Base-by-base conservation (phyloP, 2,329 filamentous ascomycete genomes). In the Phialophora macrospora region DNA sequence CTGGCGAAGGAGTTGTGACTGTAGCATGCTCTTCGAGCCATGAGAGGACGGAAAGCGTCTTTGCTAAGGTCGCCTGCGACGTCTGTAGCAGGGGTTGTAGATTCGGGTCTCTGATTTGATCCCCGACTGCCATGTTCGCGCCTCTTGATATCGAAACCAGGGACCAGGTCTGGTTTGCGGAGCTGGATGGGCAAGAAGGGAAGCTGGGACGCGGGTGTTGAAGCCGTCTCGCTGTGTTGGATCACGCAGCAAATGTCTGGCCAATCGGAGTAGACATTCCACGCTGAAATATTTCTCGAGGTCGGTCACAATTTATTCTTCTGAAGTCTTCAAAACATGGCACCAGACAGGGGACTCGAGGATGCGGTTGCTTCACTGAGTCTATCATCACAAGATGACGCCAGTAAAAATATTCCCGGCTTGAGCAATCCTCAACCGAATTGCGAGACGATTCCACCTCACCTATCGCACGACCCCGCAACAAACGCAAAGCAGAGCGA, bases 401-500 rank as follows among this genome's bases (percentile, higher is more conserved):
- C 24, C 46, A 51, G 20, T 22, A 34, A 30, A 32, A 26, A 44
- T 3, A 24, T 38, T 22, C 22, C 26, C 30, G 20, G 30, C 38
- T 12, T 32, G 12, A 30, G 28, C 14, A 20, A 38, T 11, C 32
- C 56, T 55, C 24, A 52, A 34, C 5, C 32, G n/a, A 22, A 8
- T 1, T 8, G 58, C 34, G 49, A 60, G 32, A 52, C 61, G 12
- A 58, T 85, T 32, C 84, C 86, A 62, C 77, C 88, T 41, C 86
- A 90, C 73, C 87, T 88, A 70, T 91, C 90, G 24, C 90, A 93
- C 77, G 84, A 90, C 74, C 87, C 90, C 46, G 73, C 82, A 66
- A 88, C 89, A 77, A 95, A 93, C 77, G 83, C 90, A 80, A 98
- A 98, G 81, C 87, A 92, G 73, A 91, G 82, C 75, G 93, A 97